Evolutionary conservation across 2,329 filamentous ascomycete genomes (phyloP), one percentile per base, ranked within the genome.

Genomic region (Fusarium euwallaceae): DNA sequence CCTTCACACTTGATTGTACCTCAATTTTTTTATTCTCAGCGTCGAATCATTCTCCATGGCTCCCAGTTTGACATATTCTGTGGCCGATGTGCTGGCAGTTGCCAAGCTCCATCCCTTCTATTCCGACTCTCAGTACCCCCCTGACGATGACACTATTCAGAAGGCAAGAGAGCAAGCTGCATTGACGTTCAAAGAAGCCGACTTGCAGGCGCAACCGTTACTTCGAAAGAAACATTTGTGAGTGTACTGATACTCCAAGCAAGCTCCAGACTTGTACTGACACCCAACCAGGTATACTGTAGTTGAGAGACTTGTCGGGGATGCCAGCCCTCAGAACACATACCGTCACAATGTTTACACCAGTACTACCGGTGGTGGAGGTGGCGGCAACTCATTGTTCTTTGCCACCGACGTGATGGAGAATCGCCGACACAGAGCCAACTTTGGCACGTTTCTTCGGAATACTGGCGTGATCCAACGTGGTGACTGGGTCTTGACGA

Each of bases 331-430:
- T 0, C 24, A 78, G 2, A 86, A 86, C 68, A 80, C 74, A 0
- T 87, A 83, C 64, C 83, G 85, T 0, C 78, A 76, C 4, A 79
- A 78, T 24, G 73, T 80, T 4, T 87, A 87, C 61, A 79, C 82
- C 0, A 85, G 83, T 45, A 78, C 78, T 1, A 87, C 85, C 0
- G 85, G 86, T 1, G 86, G 86, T 0, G 83, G 83, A 0, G 79
- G 71, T 0, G 79, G 80, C 0, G 79, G 79, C 0, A 74, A 75
- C 0, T 80, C 82, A 0, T 67, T 87, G 67, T 78, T 86, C 41
- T 87, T 87, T 60, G 81, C 82, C 0, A 84, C 82, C 0, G 84
- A 87, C 69, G 75, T 77, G 0, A 17, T 72, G 2, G 86, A 87
- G 63, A 87, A 86, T 29, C 83, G 85, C 2, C 70, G 70, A 2